Base-by-base conservation (phyloP, 2,329 filamentous ascomycete species). In the Rhytidhysteron rufulum region DNA sequence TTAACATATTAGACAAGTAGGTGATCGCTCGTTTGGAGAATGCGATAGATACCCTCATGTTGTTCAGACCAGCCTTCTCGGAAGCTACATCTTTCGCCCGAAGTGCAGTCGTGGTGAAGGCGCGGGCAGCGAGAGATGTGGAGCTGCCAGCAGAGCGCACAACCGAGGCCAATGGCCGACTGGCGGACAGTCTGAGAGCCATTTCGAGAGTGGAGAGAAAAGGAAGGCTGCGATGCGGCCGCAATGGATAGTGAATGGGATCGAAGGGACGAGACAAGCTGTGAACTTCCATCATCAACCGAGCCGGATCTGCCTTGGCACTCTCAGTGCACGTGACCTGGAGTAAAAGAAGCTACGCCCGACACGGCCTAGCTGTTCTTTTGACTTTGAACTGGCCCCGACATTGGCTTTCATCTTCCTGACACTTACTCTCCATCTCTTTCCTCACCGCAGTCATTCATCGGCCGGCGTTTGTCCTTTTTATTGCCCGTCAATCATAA, bases 41-140 rank as follows among this genome's bases (percentile, higher is more conserved):
- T 35, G 15, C 16, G 11, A 9, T 8, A 19, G 5, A 11, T 56
- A 68, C 67, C 49, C 67, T 60, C 67, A 74, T 63, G 59, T 75
- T 74, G 39, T 69, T 70, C 20, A 67, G 60, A 35, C 68, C 67
- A 24, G 61, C 57, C 41, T 54, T 55, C 43, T 67, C 62, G 41
- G 63, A 62, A 31, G 63, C 69, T 31, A 70, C 55, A 52, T 72
- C 67, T 57, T 72, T 71, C 29, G 65, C 54, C 43, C 68, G 65
- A 39, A 64, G 48, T 31, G 63, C 58, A 22, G 65, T 63, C 31
- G 67, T 62, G 40, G 70, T 58, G 56, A 75, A 73, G 47, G 63
- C 58, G 51, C 71, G 63, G 37, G 58, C 55, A 30, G 63, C 52
- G 31, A 39, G 37, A 39, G 52, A 37, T 37, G 51, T 49, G 42